Conservation (phyloP, 1,284 basidiomycete genomes). For the Psilocybe mexicana region DNA sequence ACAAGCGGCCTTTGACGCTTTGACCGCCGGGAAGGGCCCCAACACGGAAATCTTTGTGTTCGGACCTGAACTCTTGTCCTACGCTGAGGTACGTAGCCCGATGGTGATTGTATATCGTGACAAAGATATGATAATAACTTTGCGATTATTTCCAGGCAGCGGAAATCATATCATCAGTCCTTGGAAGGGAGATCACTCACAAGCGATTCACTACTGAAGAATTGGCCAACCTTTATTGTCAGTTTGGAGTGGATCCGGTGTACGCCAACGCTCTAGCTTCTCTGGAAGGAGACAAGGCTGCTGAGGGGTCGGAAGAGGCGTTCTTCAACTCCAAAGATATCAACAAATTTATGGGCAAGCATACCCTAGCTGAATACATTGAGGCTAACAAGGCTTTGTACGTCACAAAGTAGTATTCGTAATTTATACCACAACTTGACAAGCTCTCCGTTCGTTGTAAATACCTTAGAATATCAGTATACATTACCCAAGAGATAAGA, state of each 20-base stretch:
- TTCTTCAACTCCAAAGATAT: neutral
- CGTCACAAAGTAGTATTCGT: no score
- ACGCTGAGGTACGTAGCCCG: constrained; percentile 24
- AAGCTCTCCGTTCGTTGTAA: no score
- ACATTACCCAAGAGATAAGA: no score
- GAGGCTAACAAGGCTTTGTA: neutral
- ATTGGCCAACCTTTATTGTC: neutral
- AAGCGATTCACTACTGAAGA: constrained; percentile 16
- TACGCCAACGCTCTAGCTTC: neutral
- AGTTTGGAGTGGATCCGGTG: neutral
- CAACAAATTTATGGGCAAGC: neutral
- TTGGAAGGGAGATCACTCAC: constrained; percentile 29
- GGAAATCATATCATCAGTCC: constrained; percentile 19
- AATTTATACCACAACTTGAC: no score
- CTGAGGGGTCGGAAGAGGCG: constrained; percentile 1
- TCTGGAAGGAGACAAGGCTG: neutral
- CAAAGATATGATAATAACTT: neutral
- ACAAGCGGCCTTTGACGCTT: constrained; percentile 23
- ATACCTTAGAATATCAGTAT: no score
- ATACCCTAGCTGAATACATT: neutral
- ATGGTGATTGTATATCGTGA: neutral
- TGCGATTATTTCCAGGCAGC: constrained; percentile 17
- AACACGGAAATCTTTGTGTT: constrained; percentile 24
- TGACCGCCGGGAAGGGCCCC: constrained; percentile 20
- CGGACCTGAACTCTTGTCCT: constrained; percentile 26